These are phyloP conservation scores for Coelastrella sp. DNA, from an alignment of 139 green algal genomes.

Conservation along the genomic window DNA sequence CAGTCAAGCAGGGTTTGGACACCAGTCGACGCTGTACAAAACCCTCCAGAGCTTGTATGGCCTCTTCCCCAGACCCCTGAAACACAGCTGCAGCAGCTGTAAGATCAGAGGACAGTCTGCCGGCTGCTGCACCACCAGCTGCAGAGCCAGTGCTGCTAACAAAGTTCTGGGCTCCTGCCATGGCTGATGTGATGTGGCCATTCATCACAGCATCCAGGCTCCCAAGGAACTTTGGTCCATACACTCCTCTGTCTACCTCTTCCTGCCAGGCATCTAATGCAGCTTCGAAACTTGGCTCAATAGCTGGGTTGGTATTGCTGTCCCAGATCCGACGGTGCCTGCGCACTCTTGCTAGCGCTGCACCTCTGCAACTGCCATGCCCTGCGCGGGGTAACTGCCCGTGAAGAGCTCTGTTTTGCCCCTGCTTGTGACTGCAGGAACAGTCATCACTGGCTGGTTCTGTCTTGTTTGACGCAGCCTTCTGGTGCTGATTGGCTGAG, in stretches of 20 bases:
- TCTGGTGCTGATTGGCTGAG: too few relatives aligned
- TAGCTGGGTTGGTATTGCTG: slow-evolving; percentile 6
- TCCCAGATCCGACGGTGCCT: slow-evolving; percentile 24
- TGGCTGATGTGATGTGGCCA: slow-evolving; percentile 17
- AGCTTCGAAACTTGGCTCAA: slow-evolving; percentile 13
- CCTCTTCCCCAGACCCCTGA: slow-evolving; percentile 15
- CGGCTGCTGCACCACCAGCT: background rate
- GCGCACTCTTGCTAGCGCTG: background rate
- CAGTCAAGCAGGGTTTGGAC: background rate
- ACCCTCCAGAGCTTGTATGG: slow-evolving; percentile 17
- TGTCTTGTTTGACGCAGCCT: too few relatives aligned
- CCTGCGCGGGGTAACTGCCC: too few relatives aligned
- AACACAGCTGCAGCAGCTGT: slow-evolving; percentile 15
- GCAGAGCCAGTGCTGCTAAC: background rate
- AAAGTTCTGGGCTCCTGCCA: background rate
- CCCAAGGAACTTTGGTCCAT: slow-evolving; percentile 13
- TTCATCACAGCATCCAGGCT: background rate
- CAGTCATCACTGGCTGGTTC: background rate
- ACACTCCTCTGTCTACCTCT: background rate
- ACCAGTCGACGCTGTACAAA: slow-evolving; percentile 23
- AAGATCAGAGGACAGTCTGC: background rate
- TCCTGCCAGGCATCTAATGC: slow-evolving; percentile 9
- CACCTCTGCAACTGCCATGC: too few relatives aligned
- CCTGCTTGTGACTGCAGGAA: too few relatives aligned
- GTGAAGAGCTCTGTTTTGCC: too few relatives aligned